Evolutionary conservation across 768 basidiomycete genomes (phyloP).

Genomic region (Gyrodon lividus): DNA sequence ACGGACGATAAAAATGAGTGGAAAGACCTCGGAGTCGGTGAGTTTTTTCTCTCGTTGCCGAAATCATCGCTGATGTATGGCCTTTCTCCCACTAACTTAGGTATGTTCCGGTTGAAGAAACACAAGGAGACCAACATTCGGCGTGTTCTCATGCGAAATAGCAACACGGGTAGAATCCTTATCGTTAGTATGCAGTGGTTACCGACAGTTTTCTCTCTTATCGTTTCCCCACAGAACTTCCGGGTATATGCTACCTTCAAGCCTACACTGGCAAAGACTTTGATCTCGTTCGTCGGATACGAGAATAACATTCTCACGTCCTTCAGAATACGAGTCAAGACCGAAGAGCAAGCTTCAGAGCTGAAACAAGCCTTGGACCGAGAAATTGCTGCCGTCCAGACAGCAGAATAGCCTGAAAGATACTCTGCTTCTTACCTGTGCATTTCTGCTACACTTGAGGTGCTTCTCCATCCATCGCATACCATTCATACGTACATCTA

Average conservation of each 20-base stretch:
- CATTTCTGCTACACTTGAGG: neutral
- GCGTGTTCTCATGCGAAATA: constrained; percentile 69
- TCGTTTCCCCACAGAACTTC: constrained; percentile 60
- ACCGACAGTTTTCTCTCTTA: neutral
- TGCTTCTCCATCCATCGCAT: constrained; percentile 10
- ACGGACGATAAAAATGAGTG: constrained; percentile 49
- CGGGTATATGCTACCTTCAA: constrained; percentile 59
- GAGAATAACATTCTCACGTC: constrained; percentile 54
- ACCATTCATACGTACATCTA: constrained; percentile 20
- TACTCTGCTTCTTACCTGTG: neutral
- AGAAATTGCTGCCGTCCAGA: constrained; percentile 53
- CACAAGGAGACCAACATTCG: constrained; percentile 61
- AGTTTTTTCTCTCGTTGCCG: constrained; percentile 22
- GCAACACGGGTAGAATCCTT: constrained; percentile 69
- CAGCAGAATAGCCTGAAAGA: constrained; percentile 9
- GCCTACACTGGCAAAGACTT: constrained; percentile 49
- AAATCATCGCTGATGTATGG: neutral
- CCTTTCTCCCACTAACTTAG: constrained; percentile 37
- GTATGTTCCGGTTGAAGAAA: constrained; percentile 69
- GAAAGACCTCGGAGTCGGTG: constrained; percentile 69
- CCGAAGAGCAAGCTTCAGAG: constrained; percentile 54
- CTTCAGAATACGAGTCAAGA: constrained; percentile 61
- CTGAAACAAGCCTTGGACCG: constrained; percentile 60
- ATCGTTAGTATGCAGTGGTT: constrained; percentile 49
- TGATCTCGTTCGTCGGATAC: constrained; percentile 68